Base-by-base conservation (phyloP, 768 basidiomycete species). In the Pulveroboletus sp. region DNA sequence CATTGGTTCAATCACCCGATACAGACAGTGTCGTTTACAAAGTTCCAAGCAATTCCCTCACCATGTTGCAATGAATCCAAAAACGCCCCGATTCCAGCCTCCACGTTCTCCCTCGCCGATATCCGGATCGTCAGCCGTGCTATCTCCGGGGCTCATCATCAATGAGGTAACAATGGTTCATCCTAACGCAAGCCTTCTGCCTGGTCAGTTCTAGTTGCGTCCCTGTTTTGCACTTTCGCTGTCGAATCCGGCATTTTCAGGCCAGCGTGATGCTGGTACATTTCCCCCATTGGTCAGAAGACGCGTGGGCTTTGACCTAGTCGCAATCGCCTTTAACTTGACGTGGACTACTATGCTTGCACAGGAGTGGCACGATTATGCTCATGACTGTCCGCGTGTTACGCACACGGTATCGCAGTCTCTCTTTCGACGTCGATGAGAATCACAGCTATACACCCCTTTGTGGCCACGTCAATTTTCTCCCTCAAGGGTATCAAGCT, bases 271-370 rank as follows among this genome's bases (percentile, higher is more conserved):
- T 54, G 57, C 27, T 56, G 39, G 39, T 35, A 51, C 24, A 51
- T 52, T 11, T 61, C 50, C 24, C 57, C 51, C 26, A 56, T 54
- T 44, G 49, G 53, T 3, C 56, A 51, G 57, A 61, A 2, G 53
- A 62, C 32, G 13, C 21, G 4, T 61, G 53, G 54, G 60, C 57
- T 38, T 21, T 21, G 21, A 21, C 21, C 21, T 21, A 8, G 36
- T 44, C 26, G 57, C 47, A 15, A 30, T 50, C 4, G 17, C 46
- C 13, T 57, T 63, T 32, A 52, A 33, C 43, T 7, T 51, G 5
- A 59, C 61, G 53, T 61, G 59, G 56, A 43, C 47, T 3, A 47
- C 44, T 2, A 11, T 47, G 0, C 38, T 58, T 11, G 5, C 24
- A 3, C 46, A 35, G 17, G 55, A 53, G 11, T n/a, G n/a, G 3